Evolutionary conservation across 139 green algal species (phyloP), one percentile per base, ranked within the genome.

Genomic region (Tetradesmus lagerheimii): DNA sequence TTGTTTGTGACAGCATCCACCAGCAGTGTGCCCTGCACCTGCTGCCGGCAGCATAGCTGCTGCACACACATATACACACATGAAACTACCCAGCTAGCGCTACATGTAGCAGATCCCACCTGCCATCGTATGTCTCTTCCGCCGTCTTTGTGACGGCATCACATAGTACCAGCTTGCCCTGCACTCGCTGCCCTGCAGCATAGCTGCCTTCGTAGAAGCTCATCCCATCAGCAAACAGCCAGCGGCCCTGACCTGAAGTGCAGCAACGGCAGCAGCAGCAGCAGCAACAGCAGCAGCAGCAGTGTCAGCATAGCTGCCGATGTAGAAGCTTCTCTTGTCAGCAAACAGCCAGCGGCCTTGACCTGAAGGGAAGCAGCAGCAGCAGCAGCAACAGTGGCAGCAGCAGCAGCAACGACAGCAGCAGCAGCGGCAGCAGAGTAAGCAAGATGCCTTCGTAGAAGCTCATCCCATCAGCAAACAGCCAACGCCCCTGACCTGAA

Each of bases 141-240:
- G 34, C 74, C 20, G 82, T 74, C 39, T 71, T 89, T 16, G 64
- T 83, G 27, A 4, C 43, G 6, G 34, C 20, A 4, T 85, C 85
- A 74, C 62, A 84, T n/a, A 89, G n/a, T 1, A 89, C 85, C 71
- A 89, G 71, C 41, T 76, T 34, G 29, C 85, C 85, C 18, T 76
- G 29, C 45, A 35, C n/a, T 5, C 67, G 29, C 34, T 84, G 34
- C n/a, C 85, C 85, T 15, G 27, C 34, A 16, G 53, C 45, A 20
- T 85, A 89, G 31, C 20, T 74, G 64, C 85, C 85, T 37, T 47
- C 20, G 53, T 77, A 89, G 31, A 83, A 64, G 34, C 77, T 85
- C 31, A 47, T 1, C 4, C 89, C 77, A 31, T 83, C 75, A 37
- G 83, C 53, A 89, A 84, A 89, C 85, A 77, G 23, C 85, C 85